Conservation (phyloP, 371 early-diverging fungal genomes). For the Mucor racemosus region DNA sequence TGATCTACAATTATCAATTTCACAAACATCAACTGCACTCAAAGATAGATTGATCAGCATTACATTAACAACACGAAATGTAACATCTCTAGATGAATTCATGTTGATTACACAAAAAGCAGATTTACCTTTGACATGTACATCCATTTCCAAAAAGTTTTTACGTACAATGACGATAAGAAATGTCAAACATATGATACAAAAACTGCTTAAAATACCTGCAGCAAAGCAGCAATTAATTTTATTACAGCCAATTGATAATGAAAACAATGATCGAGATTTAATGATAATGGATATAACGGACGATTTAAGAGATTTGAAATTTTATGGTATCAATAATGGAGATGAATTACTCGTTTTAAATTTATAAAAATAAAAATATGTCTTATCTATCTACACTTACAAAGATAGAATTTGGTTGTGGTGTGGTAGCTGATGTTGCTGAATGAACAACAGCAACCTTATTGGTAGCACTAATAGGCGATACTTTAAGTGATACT, state of each 20-base stretch:
- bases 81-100: not conserved
- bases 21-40: constrained; percentile 52
- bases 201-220: constrained; percentile 42
- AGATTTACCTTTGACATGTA: constrained; percentile 29
- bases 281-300: constrained; percentile 40
- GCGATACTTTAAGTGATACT: not conserved
- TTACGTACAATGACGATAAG: constrained; percentile 53
- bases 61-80: constrained; percentile 25
- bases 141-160: constrained; percentile 49
- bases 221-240: constrained; percentile 39
- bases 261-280: constrained; percentile 1
- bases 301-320: constrained; percentile 52
- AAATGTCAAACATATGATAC: constrained; percentile 45
- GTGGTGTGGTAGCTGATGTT: constrained; percentile 7
- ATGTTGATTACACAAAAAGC: constrained; percentile 14
- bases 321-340: constrained; percentile 40
- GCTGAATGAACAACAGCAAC: not conserved
- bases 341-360: constrained; percentile 39
- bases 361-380: not conserved
- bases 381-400: not conserved
- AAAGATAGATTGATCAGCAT: constrained; percentile 67
- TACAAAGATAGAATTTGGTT: constrained; percentile 2
- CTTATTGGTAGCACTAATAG: not conserved
- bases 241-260: constrained; percentile 22
- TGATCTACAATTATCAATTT: constrained; percentile 33